These are phyloP conservation scores for Herpetospermum pedunculosum DNA, from an alignment of 306 rosid genomes.

Conservation along the genomic window DNA sequence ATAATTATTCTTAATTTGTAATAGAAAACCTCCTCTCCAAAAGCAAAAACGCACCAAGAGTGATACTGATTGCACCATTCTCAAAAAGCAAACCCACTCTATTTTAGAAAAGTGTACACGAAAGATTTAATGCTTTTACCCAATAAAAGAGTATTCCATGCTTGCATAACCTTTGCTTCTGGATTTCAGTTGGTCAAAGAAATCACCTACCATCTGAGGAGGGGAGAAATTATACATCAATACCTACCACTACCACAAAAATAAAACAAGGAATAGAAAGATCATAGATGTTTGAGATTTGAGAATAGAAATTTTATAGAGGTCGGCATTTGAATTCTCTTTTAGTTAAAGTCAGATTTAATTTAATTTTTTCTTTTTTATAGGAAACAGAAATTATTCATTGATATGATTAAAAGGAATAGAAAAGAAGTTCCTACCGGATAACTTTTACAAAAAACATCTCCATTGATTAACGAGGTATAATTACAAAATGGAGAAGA, in stretches of 20 bases:
- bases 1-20: not conserved
- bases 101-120: not conserved
- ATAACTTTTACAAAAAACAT: too few species aligned
- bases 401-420: too few species aligned
- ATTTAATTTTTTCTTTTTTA: not conserved
- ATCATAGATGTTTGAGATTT: not conserved
- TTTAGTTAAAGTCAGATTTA: not conserved
- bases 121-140: constrained; percentile 31
- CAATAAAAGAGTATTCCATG: constrained; percentile 73
- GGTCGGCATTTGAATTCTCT: not conserved
- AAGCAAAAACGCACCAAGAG: not conserved
- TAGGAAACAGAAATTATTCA: too few species aligned
- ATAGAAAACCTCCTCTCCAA: not conserved
- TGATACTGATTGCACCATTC: not conserved
- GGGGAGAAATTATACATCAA: not conserved
- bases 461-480: too few species aligned
- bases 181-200: constrained; percentile 94
- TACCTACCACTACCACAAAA: not conserved
- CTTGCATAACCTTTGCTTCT: constrained; percentile 96
- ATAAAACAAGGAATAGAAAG: not conserved
- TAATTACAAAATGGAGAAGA: too few species aligned
- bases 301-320: not conserved
- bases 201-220: constrained; percentile 47
- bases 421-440: too few species aligned
- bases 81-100: not conserved